A percentile compares a stretch with the other conserved stretches of the same genome.
These are phyloP conservation scores for Nitzschia putrida DNA, from an alignment of 108 stramenopile species.

Conservation along the genomic window DNA sequence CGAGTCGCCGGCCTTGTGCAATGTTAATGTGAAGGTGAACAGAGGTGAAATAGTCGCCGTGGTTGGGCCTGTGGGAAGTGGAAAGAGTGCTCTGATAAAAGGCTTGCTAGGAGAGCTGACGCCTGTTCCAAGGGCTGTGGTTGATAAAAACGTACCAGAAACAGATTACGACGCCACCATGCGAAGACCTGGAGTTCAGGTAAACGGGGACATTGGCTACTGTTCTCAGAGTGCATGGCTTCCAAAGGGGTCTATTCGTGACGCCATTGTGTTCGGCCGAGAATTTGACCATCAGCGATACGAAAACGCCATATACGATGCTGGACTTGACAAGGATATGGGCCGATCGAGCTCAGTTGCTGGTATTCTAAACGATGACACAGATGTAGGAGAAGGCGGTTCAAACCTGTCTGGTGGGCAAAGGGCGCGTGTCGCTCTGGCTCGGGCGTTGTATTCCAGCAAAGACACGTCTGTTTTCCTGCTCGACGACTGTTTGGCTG, in stretches of 20 bases:
- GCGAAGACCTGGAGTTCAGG: constrained; percentile 47
- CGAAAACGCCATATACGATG: constrained; percentile 55
- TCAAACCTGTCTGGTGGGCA: constrained; percentile 88
- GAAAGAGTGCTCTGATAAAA: constrained; percentile 84
- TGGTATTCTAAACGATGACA: constrained; percentile 59
- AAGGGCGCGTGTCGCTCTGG: constrained; percentile 88
- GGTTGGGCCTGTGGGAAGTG: constrained; percentile 83
- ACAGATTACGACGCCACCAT: constrained; percentile 17
- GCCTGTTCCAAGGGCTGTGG: constrained; percentile 59
- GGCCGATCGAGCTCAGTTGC: constrained; percentile 17
- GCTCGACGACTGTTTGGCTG: constrained; percentile 64
- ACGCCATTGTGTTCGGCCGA: constrained; percentile 82
- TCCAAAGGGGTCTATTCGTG: constrained; percentile 77
- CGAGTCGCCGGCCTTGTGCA: constrained; percentile 53
- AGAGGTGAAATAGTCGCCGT: constrained; percentile 84
- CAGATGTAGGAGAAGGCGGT: constrained; percentile 81
- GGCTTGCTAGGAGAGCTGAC: constrained; percentile 84
- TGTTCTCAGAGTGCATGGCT: constrained; percentile 86
- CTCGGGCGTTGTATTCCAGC: constrained; percentile 64
- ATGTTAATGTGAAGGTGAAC: constrained; percentile 56
- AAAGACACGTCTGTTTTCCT: constrained; percentile 61
- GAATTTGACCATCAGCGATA: constrained; percentile 74
- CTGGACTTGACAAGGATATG: constrained; percentile 77
- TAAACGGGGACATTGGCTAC: constrained; percentile 66
- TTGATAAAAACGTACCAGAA: constrained; percentile 20